Evolutionary conservation across 2,329 filamentous ascomycete genomes (phyloP).

Genomic region (Aspergillus novoparasiticus): DNA sequence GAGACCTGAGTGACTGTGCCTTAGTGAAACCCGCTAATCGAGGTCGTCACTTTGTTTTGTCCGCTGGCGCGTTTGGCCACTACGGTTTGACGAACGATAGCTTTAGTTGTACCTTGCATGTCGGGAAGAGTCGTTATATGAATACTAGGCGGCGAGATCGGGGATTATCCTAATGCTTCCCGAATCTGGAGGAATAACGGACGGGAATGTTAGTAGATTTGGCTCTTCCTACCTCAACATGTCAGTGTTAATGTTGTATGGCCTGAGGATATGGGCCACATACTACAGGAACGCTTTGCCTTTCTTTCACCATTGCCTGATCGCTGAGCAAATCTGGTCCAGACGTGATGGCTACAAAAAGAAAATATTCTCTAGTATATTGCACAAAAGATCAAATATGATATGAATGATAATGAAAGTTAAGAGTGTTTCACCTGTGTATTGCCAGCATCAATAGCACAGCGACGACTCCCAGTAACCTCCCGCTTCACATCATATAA

Average conservation of each 20-base stretch:
- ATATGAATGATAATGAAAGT: neutral
- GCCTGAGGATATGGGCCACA: neutral
- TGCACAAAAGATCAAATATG: neutral
- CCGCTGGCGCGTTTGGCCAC: neutral
- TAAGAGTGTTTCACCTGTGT: neutral
- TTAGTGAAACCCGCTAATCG: neutral
- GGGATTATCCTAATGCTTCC: neutral
- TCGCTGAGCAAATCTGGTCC: neutral
- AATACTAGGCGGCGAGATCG: neutral
- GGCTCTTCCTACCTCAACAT: neutral
- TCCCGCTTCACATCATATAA: conserved; percentile 36
- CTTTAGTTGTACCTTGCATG: neutral
- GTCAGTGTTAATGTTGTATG: neutral
- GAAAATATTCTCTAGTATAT: neutral
- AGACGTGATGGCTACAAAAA: neutral
- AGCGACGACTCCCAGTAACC: too few species aligned
- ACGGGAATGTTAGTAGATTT: neutral
- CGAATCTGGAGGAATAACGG: neutral
- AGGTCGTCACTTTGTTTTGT: too few species aligned
- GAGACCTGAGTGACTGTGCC: neutral
- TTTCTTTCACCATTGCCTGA: neutral
- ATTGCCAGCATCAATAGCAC: neutral
- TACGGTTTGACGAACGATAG: neutral
- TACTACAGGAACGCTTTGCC: neutral
- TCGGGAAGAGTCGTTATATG: neutral